Percentiles rank a stretch among this genome's conserved stretches.
These are phyloP conservation scores for Amanita exitialis DNA, from an alignment of 768 basidiomycete species.

Conservation along the genomic window DNA sequence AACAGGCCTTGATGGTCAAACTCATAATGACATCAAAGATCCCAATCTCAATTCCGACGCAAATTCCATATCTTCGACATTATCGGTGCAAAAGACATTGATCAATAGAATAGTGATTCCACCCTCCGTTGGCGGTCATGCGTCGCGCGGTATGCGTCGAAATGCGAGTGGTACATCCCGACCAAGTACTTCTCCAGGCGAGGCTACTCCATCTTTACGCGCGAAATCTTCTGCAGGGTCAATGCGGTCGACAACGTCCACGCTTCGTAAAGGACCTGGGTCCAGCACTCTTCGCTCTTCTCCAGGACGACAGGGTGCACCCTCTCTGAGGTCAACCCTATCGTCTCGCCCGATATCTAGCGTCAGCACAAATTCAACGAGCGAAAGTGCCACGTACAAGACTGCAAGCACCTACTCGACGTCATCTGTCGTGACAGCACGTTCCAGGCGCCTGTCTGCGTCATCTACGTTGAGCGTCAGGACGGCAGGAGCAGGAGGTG, in stretches of 20 bases:
- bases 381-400: background rate
- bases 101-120: conserved; percentile 6
- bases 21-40: background rate
- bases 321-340: background rate
- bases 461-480: background rate
- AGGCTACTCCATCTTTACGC: conserved; percentile 7
- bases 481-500: background rate
- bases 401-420: conserved; percentile 6
- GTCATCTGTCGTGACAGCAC: conserved; percentile 1
- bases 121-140: background rate
- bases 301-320: background rate
- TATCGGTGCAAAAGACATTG: conserved; percentile 4
- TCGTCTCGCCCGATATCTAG: conserved; percentile 11
- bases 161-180: background rate
- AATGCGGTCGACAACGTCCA: conserved; percentile 22
- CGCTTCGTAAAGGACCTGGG: conserved; percentile 17
- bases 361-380: conserved; percentile 12
- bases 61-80: background rate
- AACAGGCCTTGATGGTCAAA: background rate
- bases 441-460: conserved; percentile 1
- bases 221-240: conserved; percentile 25
- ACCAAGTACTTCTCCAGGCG: conserved; percentile 1
- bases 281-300: conserved; percentile 1
- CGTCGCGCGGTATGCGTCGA: background rate
- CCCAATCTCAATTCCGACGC: background rate